Conservation (phyloP, 768 basidiomycete species). For the Amanita inopinata region DNA sequence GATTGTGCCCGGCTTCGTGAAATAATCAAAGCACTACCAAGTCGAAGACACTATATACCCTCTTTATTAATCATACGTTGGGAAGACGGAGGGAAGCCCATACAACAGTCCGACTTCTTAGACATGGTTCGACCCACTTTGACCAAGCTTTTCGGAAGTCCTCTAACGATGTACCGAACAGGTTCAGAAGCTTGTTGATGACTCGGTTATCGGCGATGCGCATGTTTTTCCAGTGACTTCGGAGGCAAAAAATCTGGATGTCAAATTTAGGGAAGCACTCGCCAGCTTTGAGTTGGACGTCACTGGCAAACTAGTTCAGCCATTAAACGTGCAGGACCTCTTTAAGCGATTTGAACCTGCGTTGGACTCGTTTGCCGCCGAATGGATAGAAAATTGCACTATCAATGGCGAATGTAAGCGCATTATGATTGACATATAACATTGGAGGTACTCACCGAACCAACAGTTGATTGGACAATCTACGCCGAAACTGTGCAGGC, state of each 20-base stretch:
- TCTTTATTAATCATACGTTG: constrained; percentile 54
- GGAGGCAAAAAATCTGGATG: constrained; percentile 8
- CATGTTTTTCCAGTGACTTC: constrained; percentile 42
- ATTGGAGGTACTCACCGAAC: not conserved
- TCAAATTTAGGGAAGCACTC: constrained; percentile 8
- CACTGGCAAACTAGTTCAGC: constrained; percentile 10
- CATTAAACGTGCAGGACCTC: constrained; percentile 27
- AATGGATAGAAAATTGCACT: constrained; percentile 37
- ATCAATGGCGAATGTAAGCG: constrained; percentile 38
- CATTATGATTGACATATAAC: not conserved
- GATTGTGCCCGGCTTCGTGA: constrained; percentile 66
- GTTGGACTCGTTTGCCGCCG: constrained; percentile 29
- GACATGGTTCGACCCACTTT: constrained; percentile 41
- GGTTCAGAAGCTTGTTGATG: constrained; percentile 39
- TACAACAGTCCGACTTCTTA: constrained; percentile 37
- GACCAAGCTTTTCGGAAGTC: not conserved
- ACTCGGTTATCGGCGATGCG: constrained; percentile 29
- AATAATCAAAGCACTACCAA: constrained; percentile 43
- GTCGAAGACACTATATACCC: constrained; percentile 50
- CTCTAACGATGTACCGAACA: constrained; percentile 17
- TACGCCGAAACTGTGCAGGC: constrained; percentile 36
- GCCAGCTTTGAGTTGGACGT: constrained; percentile 4
- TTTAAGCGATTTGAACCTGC: constrained; percentile 32
- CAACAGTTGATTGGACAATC: constrained; percentile 47
- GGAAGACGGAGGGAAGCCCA: constrained; percentile 34